Evolutionary conservation across 2,329 filamentous ascomycete genomes (phyloP).

Genomic region (Thielaviopsis ethacetica): DNA sequence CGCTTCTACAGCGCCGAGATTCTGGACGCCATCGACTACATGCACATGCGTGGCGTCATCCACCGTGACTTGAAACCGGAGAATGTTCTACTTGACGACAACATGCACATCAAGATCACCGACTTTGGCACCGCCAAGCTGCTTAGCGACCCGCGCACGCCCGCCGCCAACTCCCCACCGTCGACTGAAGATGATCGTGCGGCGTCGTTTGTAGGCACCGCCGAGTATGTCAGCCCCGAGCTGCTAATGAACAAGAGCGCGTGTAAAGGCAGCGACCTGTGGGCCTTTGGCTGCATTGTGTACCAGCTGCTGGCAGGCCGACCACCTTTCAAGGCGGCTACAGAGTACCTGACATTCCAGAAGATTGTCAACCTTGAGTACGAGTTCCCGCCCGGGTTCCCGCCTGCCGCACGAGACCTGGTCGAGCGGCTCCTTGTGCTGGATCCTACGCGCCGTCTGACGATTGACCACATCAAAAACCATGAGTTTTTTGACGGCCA

Average conservation of each 20-base stretch:
- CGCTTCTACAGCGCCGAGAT: constrained; percentile 93
- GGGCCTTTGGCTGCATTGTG: constrained; percentile 97
- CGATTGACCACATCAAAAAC: constrained; percentile 91
- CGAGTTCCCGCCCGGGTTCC: constrained; percentile 80
- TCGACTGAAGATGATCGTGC: constrained; percentile 53
- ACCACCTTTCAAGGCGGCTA: constrained; percentile 88
- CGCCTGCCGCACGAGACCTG: constrained; percentile 68
- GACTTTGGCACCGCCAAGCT: constrained; percentile 98
- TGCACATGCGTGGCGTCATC: constrained; percentile 92
- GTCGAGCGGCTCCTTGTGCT: constrained; percentile 81
- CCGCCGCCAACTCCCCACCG: constrained; percentile 13
- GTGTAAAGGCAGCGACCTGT: constrained; percentile 93
- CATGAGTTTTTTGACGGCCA: constrained; percentile 90
- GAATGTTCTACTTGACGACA: constrained; percentile 84
- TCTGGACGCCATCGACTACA: constrained; percentile 85
- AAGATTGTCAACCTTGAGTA: constrained; percentile 95
- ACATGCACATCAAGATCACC: constrained; percentile 97
- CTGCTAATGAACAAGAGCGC: constrained; percentile 93
- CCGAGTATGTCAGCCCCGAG: constrained; percentile 95
- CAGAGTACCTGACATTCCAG: constrained; percentile 95
- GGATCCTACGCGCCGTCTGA: constrained; percentile 68
- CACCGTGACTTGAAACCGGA: constrained; percentile 95
- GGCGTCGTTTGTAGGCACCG: constrained; percentile 91
- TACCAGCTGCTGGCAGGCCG: constrained; percentile 93
- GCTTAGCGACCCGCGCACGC: constrained; percentile 23